Base-by-base conservation (phyloP, 2,329 filamentous ascomycete genomes). In the Exophiala xenobiotica region DNA sequence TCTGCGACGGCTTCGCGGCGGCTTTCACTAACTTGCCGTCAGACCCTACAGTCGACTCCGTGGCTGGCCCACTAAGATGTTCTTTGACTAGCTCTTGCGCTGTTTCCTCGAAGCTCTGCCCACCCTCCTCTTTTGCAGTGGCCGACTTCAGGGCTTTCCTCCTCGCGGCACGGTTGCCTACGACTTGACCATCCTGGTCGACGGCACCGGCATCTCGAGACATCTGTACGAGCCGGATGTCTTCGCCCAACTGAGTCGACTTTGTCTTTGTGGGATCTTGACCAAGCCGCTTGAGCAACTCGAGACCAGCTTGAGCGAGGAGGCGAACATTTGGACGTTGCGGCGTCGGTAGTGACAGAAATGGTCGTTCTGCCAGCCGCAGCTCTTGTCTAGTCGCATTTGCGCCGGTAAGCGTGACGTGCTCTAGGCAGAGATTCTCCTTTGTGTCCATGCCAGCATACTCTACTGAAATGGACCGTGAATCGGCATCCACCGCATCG, bases 401-500 rank as follows among this genome's bases (percentile, higher is more conserved):
- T 2, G 54, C 26, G 33, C 54, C 55, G 9, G 48, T 54, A 22
- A 55, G 42, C 18, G 52, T 58, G 22, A 58, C 20, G 31, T 55
- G 45, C 16, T 57, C 54, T 9, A 57, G 40, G 35, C 54, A 51
- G 14, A 51, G 37, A 6, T 44, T 27, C n/a, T 19, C 14, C 41
- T 41, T 40, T 31, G 22, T 27, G 26, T 37, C 23, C 2, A n/a
- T 24, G 20, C 24, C 31, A 9, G 19, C 11, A 5, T 23, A 22
- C 4, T 20, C 14, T 9, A 49, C 29, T 8, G 47, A 33, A 24
- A 57, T 12, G 9, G 23, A 27, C 18, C 49, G 46, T 18, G 52
- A 53, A 44, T 58, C 55, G 20, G 53, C 49, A 31, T 58, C 55
- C n/a, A 58, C 35, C 6, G 52, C 46, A 19, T 55, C 55, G 3